These are phyloP conservation scores for Colletotrichum aenigma DNA, from an alignment of 2,329 filamentous ascomycete genomes.

Conservation along the genomic window DNA sequence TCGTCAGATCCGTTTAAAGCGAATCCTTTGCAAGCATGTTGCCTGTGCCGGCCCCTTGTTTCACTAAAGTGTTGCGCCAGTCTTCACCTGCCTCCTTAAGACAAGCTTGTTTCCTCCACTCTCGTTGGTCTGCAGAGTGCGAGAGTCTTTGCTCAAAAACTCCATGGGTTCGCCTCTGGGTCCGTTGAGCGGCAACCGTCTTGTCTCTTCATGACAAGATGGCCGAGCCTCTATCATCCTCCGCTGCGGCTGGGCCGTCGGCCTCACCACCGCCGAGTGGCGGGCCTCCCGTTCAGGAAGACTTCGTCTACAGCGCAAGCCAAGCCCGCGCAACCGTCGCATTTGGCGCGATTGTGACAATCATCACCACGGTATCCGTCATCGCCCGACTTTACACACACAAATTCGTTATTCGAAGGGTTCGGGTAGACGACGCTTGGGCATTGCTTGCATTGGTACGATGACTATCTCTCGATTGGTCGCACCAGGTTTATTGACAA, in stretches of 20 bases:
- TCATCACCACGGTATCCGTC: neutral
- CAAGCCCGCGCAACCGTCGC: neutral
- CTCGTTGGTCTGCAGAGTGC: neutral
- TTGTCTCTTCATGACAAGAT: neutral
- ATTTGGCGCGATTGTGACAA: neutral
- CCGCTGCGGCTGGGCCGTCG: neutral
- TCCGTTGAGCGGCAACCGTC: neutral
- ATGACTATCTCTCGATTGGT: too few species aligned
- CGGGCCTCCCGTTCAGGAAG: neutral
- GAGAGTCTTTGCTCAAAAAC: neutral
- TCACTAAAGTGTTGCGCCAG: neutral
- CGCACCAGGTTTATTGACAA: neutral
- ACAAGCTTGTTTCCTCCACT: conserved; percentile 1
- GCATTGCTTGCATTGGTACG: neutral
- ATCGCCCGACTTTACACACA: neutral
- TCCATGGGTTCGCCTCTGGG: neutral
- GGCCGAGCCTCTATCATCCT: neutral
- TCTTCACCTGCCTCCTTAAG: neutral
- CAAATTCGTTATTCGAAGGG: neutral
- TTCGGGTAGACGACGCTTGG: neutral
- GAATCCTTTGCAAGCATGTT: neutral
- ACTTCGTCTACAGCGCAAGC: neutral
- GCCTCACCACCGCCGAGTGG: neutral
- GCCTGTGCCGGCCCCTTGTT: neutral
- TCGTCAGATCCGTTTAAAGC: neutral